Conservation (phyloP, 441 rosid genomes). For the Oxalis stricta region DNA sequence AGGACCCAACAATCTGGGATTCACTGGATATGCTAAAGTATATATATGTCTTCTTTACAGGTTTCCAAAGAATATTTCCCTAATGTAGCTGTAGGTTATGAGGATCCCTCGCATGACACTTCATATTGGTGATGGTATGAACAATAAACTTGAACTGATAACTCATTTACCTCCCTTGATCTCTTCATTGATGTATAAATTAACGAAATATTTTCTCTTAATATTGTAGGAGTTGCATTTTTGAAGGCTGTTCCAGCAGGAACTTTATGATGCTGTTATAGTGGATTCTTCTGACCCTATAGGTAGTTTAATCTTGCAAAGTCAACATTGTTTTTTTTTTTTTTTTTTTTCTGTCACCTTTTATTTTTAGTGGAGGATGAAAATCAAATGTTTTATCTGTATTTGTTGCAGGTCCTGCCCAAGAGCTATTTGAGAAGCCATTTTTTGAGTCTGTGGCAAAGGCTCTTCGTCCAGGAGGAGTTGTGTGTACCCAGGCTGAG, state of each 20-base stretch:
- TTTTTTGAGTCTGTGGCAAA: constrained; percentile 60
- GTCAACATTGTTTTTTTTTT: too few relatives aligned
- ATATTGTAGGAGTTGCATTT: constrained; percentile 65
- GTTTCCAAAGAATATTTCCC: constrained; percentile 80
- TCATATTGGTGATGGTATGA: constrained; percentile 73
- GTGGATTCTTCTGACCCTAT: constrained; percentile 93
- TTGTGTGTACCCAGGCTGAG: constrained; percentile 83
- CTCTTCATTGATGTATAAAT: neutral
- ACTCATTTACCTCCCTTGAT: neutral
- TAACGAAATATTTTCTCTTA: neutral
- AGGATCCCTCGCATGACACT: constrained; percentile 81
- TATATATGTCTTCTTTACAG: constrained; percentile 21
- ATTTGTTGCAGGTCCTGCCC: constrained; percentile 63
- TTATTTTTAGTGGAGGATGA: too few relatives aligned
- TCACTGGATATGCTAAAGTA: neutral
- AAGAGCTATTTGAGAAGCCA: constrained; percentile 89
- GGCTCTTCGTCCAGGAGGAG: constrained; percentile 95
- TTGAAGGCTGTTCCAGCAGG: constrained; percentile 63
- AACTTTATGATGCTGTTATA: constrained; percentile 76
- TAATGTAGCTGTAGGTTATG: constrained; percentile 62
- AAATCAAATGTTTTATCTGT: too few relatives aligned
- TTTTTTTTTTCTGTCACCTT: too few relatives aligned
- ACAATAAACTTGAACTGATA: neutral
- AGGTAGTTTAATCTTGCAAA: constrained; percentile 24
- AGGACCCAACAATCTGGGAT: neutral